Conservation (phyloP, 768 basidiomycete species). For the Serendipita sp. region DNA sequence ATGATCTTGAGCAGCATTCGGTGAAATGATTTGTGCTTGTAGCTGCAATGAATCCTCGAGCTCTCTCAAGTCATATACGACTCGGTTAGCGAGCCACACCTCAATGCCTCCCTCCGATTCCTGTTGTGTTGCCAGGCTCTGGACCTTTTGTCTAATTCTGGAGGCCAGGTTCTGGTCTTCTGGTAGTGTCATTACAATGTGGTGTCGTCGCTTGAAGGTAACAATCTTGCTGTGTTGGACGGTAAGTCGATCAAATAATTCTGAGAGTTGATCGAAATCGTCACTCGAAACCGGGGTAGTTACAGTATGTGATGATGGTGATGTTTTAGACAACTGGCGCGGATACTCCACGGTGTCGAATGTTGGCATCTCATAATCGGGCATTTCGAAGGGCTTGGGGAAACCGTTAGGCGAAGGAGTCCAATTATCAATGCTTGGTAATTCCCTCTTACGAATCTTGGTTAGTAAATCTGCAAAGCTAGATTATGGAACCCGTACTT, state of each 20-base stretch:
- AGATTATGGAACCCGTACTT: too few relatives aligned
- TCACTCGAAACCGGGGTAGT: neutral
- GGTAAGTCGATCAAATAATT: neutral
- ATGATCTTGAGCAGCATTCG: too few relatives aligned
- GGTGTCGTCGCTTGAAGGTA: neutral
- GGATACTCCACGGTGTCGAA: neutral
- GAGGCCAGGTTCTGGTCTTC: neutral
- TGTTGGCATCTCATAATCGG: neutral
- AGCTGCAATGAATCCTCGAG: neutral
- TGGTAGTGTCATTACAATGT: neutral
- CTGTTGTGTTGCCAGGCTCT: neutral
- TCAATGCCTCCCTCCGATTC: neutral
- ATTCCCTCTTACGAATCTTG: too few relatives aligned
- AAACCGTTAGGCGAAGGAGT: neutral
- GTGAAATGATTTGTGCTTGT: too few relatives aligned
- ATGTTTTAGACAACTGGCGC: neutral
- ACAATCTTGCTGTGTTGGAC: neutral
- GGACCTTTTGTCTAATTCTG: neutral
- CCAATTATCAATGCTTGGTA: too few relatives aligned
- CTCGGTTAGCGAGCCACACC: neutral
- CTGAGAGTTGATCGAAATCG: neutral
- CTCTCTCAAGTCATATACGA: neutral
- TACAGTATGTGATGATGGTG: neutral
- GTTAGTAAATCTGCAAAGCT: too few relatives aligned
- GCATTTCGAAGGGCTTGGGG: neutral